Percentiles rank a stretch among this genome's conserved stretches.
phyloP scores from a whole-genome alignment of 805 yeast genomes.

The Kuraishia piskuri region DNA sequence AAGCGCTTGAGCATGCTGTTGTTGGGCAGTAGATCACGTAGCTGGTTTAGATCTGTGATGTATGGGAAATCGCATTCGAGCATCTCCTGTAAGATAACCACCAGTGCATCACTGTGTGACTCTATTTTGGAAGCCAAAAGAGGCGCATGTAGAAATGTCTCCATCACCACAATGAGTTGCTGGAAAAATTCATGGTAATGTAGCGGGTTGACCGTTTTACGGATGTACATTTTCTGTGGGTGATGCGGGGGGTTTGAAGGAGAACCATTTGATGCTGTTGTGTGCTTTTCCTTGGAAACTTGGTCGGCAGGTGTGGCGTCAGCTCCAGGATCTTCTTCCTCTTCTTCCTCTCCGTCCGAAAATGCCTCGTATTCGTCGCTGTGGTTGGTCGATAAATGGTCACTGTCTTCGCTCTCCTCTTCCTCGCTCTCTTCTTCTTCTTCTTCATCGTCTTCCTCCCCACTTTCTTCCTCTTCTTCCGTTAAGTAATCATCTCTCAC shows the following conservation, averaged over 20 bases:
- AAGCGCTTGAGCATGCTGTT: conserved; percentile 47
- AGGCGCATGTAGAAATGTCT: conserved; percentile 36
- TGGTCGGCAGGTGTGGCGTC: neutral
- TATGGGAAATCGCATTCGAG: conserved; percentile 72
- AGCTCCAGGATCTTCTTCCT: conserved; percentile 1
- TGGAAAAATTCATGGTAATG: conserved; percentile 32
- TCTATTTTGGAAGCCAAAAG: conserved; percentile 51
- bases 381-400: neutral
- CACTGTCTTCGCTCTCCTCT: conserved; percentile 5
- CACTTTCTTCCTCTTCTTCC: conserved; percentile 13
- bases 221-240: neutral
- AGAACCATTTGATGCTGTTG: too few relatives aligned
- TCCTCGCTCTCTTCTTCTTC: conserved; percentile 5
- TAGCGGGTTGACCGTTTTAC: conserved; percentile 28
- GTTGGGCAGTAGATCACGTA: conserved; percentile 64
- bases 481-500: conserved; percentile 23
- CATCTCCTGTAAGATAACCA: conserved; percentile 68
- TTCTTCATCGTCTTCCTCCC: conserved; percentile 12
- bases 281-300: too few relatives aligned
- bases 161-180: conserved; percentile 28
- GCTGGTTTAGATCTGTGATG: conserved; percentile 59
- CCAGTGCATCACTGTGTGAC: conserved; percentile 61
- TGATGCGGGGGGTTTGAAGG: neutral
- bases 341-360: conserved; percentile 5
- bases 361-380: conserved; percentile 2